Evolutionary conservation across 1,139 yeast genomes (phyloP).

Genomic region (Blastobotrys aristatus): DNA sequence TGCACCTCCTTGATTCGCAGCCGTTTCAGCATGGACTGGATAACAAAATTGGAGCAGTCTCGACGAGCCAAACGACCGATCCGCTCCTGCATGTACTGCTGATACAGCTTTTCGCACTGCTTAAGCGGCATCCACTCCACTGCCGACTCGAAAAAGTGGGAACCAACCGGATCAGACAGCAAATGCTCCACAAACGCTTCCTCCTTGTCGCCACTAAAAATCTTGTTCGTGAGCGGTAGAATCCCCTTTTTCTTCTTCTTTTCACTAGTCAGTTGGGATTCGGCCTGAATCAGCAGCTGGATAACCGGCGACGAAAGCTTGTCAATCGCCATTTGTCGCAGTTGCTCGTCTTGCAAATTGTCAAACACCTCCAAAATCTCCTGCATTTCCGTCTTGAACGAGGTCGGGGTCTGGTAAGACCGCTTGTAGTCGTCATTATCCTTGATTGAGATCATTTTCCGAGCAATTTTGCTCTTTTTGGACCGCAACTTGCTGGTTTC

Average conservation of each 20-base stretch:
- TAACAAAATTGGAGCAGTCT: conserved; percentile 79
- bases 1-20: conserved; percentile 57
- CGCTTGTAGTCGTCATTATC: conserved; percentile 49
- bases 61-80: conserved; percentile 68
- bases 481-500: conserved; percentile 77
- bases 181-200: conserved; percentile 80
- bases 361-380: conserved; percentile 33
- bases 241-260: conserved; percentile 18
- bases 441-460: conserved; percentile 86
- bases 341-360: conserved; percentile 36
- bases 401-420: conserved; percentile 61
- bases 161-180: conserved; percentile 82
- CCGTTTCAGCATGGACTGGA: conserved; percentile 59
- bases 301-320: conserved; percentile 83
- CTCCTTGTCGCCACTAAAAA: conserved; percentile 40
- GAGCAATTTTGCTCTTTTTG: conserved; percentile 80
- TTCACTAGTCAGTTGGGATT: conserved; percentile 18
- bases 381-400: conserved; percentile 50
- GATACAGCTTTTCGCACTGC: conserved; percentile 65
- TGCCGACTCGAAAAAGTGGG: conserved; percentile 77
- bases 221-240: conserved; percentile 24
- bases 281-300: conserved; percentile 58
- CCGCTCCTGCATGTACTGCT: conserved; percentile 67
- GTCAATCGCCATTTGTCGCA: conserved; percentile 73
- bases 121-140: conserved; percentile 58